phyloP scores from a whole-genome alignment of 371 early-diverging fungal species.

The Fennellomyces sp. region DNA sequence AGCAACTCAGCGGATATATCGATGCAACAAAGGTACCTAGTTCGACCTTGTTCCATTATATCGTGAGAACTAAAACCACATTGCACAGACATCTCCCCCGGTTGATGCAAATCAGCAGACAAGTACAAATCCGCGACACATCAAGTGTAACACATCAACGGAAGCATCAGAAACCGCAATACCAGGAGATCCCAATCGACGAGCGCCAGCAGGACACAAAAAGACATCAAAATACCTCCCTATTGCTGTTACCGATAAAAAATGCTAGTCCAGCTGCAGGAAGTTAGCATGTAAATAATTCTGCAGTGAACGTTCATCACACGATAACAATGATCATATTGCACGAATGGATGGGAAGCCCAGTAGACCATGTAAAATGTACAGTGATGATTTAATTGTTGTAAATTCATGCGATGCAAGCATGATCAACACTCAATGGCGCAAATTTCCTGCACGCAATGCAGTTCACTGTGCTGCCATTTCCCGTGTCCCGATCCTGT shows the following conservation, averaged over 20 bases:
- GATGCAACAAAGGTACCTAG: neutral
- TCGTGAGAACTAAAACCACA: neutral
- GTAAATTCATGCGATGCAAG: too few species aligned
- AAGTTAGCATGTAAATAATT: neutral
- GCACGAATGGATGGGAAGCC: neutral
- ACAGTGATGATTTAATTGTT: too few species aligned
- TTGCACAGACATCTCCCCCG: neutral
- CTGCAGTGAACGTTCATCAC: neutral
- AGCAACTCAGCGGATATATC: neutral
- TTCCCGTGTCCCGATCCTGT: neutral
- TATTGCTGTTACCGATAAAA: neutral
- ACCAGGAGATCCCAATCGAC: neutral
- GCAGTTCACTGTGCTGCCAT: too few species aligned
- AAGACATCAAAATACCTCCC: slow-evolving; percentile 7
- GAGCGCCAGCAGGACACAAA: neutral
- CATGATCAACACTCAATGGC: too few species aligned
- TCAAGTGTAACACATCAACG: neutral
- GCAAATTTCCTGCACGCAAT: too few species aligned
- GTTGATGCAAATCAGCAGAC: neutral
- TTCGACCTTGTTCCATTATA: too few species aligned
- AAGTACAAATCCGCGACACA: neutral
- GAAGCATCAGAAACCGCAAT: neutral
- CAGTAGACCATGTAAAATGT: too few species aligned
- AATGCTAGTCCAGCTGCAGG: neutral
- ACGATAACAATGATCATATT: neutral